Percentiles rank a stretch among this genome's conserved stretches.
These are phyloP conservation scores for Pythium dissotocum DNA, from an alignment of 352 stramenopile species.

Conservation along the genomic window DNA sequence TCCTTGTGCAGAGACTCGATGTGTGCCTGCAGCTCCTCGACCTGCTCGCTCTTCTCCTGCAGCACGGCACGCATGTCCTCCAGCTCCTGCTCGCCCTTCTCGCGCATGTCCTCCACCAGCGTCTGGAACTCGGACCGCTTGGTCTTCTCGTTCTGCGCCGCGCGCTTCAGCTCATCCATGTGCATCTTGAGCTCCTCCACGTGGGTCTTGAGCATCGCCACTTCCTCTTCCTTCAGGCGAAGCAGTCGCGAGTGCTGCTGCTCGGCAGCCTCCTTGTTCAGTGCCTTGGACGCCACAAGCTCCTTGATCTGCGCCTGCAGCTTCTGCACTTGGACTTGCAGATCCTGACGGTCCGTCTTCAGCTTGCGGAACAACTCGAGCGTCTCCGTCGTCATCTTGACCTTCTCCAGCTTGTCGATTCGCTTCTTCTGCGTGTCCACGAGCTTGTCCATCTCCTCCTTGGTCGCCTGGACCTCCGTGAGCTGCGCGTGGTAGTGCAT, in stretches of 20 bases:
- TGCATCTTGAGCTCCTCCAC: slow-evolving; percentile 45
- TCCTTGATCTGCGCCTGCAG: slow-evolving; percentile 20
- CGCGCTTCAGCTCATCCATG: slow-evolving; percentile 42
- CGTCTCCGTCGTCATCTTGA: slow-evolving; percentile 82
- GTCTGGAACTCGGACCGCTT: slow-evolving; percentile 35
- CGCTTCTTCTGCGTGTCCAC: slow-evolving; percentile 56
- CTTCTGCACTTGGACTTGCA: slow-evolving; percentile 46
- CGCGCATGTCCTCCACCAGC: slow-evolving; percentile 36
- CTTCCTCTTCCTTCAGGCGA: slow-evolving; percentile 46
- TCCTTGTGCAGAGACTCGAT: slow-evolving; percentile 33
- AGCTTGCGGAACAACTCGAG: slow-evolving; percentile 70
- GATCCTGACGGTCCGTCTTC: slow-evolving; percentile 54
- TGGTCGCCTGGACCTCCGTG: slow-evolving; percentile 35
- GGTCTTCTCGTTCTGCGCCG: slow-evolving; percentile 40
- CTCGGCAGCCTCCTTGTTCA: slow-evolving; percentile 26
- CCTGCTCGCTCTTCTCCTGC: slow-evolving; percentile 47
- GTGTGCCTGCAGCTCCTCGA: slow-evolving; percentile 39
- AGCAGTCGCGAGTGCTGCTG: slow-evolving; percentile 33
- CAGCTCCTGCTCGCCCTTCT: slow-evolving; percentile 59
- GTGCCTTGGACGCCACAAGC: slow-evolving; percentile 5
- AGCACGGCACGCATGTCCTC: slow-evolving; percentile 48
- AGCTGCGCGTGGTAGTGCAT: slow-evolving; percentile 56
- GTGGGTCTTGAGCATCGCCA: slow-evolving; percentile 38
- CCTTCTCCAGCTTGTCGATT: slow-evolving; percentile 79
- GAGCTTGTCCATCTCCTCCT: slow-evolving; percentile 48